Evolutionary conservation across 345 rosid species (phyloP).

Genomic region (Corymbia maculata): DNA sequence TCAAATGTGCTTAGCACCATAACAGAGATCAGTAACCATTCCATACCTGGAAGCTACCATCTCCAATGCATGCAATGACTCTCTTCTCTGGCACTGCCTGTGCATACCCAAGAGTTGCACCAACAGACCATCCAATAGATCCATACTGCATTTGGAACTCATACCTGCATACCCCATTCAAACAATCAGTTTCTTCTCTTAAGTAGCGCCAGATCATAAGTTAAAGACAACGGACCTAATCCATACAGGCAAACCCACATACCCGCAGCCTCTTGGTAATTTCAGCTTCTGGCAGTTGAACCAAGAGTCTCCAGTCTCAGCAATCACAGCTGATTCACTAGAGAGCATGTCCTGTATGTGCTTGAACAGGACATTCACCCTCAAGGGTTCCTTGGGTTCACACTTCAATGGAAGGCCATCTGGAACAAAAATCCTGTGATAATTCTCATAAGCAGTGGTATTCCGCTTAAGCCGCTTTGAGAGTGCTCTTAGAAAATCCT

Average conservation of each 20-base stretch:
- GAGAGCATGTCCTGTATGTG: conserved; percentile 68
- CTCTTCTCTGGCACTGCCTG: conserved; percentile 69
- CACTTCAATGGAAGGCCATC: conserved; percentile 42
- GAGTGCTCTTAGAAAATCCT: conserved; percentile 53
- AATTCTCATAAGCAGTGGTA: conserved; percentile 55
- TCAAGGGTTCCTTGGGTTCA: conserved; percentile 48
- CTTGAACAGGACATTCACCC: conserved; percentile 64
- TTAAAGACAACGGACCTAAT: neutral
- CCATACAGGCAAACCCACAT: neutral
- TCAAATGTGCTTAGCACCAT: neutral
- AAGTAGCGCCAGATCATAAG: neutral
- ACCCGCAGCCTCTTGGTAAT: conserved; percentile 74
- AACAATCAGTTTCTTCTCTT: neutral
- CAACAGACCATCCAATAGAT: conserved; percentile 86
- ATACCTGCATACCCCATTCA: conserved; percentile 27
- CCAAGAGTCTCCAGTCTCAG: conserved; percentile 91
- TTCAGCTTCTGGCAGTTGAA: conserved; percentile 79
- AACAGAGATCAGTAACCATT: neutral
- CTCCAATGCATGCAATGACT: conserved; percentile 73
- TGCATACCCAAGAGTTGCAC: conserved; percentile 80
- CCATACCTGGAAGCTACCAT: conserved; percentile 78
- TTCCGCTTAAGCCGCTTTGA: conserved; percentile 45
- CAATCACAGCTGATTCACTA: conserved; percentile 60
- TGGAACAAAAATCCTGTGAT: conserved; percentile 65
- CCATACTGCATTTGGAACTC: conserved; percentile 92